Percentiles rank a stretch among this genome's conserved stretches.
Evolutionary conservation across 495 filamentous ascomycete species (phyloP).

Genomic region (Lophiotrema nucula): DNA sequence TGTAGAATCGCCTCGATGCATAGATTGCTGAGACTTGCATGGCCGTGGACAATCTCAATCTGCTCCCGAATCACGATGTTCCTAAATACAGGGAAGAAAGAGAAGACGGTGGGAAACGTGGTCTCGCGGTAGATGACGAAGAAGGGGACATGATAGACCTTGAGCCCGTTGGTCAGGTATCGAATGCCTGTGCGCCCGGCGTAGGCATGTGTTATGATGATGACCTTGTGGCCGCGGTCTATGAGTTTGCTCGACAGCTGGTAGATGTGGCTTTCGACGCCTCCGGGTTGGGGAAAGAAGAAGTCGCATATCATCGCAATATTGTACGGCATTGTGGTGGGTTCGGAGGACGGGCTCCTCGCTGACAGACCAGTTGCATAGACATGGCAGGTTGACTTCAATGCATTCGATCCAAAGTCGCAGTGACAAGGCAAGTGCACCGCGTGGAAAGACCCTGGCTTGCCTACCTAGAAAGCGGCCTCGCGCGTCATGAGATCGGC

Average conservation of each 20-base stretch:
- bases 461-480: too few species aligned
- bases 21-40: conserved; percentile 84
- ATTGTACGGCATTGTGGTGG: conserved; percentile 61
- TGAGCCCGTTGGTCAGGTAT: conserved; percentile 95
- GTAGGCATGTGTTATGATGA: conserved; percentile 97
- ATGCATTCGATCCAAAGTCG: background rate
- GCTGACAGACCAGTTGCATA: background rate
- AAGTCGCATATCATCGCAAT: conserved; percentile 98
- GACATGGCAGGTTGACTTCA: conserved; percentile 11
- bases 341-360: conserved; percentile 25
- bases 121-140: conserved; percentile 90
- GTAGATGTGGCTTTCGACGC: conserved; percentile 97
- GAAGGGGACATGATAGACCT: conserved; percentile 97
- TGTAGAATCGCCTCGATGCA: conserved; percentile 95
- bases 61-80: conserved; percentile 91
- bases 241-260: conserved; percentile 92
- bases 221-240: conserved; percentile 95
- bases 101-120: conserved; percentile 97
- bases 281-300: conserved; percentile 97
- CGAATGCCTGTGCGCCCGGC: conserved; percentile 87
- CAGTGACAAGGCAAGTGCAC: conserved; percentile 12
- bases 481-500: conserved; percentile 9
- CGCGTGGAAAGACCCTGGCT: too few species aligned
- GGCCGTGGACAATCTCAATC: conserved; percentile 96
- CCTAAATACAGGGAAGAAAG: conserved; percentile 93